Evolutionary conservation across 306 rosid species (phyloP), one percentile per base, ranked within the genome.

Genomic region (Vigna angularis): DNA sequence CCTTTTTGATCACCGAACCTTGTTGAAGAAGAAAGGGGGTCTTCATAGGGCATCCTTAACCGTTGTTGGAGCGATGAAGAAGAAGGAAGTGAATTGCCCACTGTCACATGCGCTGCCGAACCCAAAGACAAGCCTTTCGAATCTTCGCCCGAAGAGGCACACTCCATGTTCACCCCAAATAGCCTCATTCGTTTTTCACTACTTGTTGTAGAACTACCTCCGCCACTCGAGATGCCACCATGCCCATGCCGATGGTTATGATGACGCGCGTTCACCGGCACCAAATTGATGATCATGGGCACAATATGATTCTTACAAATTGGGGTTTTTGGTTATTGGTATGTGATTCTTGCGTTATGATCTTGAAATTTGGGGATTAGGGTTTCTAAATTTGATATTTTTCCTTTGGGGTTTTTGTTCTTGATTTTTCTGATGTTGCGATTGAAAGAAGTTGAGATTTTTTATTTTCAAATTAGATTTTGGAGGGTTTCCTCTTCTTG

Each of bases 111-210:
- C 12, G 59, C 20, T 64, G 20, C 42, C 1, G 79, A 3, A 8
- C 59, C n/a, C 4, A 81, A 38, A 1, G 86, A 74, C 38, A 82
- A 64, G 32, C 18, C 28, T 47, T 76, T 81, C 2, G 81, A 70
- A 38, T 78, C 85, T 42, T 84, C 86, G 1, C 38, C 55, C 1
- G 50, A 47, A 17, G 83, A 53, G 49, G 77, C 81, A 72, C 86
- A 92, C 81, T 92, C 96, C 96, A 90, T 90, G 86, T 92, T 90
- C 51, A 92, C 96, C 24, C 97, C 97, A 75, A 92, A 92, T 61
- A 92, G 91, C 82, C 97, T 86, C 4, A 92, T 83, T 64, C 87
- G 57, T 57, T 86, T 89, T 16, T 80, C 81, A 0, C 79, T 9
- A 9, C 63, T 32, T 26, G 7, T 36, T 3, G 17, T 12, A 30